Percentiles rank a stretch among this genome's conserved stretches.
phyloP scores from a whole-genome alignment of 208 protist genomes.

The Acanthamoeba sp. region DNA sequence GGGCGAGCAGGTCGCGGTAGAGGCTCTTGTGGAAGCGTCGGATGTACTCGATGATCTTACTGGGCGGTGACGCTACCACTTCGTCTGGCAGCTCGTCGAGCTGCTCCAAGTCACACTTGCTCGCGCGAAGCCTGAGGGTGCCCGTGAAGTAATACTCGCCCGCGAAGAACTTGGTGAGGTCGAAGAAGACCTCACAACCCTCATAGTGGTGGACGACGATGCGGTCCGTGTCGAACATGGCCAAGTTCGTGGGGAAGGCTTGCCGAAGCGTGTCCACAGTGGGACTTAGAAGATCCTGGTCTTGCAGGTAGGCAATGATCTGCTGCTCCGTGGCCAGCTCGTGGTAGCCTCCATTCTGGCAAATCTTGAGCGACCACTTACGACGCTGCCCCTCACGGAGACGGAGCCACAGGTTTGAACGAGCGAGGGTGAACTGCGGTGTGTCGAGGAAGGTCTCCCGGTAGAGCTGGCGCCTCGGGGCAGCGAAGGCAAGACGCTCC shows the following conservation, averaged over 20 bases:
- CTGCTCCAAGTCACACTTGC: not conserved
- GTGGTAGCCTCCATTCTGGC: not conserved
- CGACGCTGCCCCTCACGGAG: not conserved
- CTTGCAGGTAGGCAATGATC: not conserved
- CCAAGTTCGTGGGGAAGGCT: conserved; percentile 8
- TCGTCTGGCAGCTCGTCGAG: not conserved
- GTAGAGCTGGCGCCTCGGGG: conserved; percentile 1
- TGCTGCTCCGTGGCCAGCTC: not conserved
- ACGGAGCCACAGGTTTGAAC: not conserved
- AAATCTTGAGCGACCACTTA: conserved; percentile 28
- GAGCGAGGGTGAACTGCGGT: not conserved
- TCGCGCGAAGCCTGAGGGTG: not conserved
- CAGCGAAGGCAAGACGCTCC: not conserved
- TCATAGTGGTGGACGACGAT: not conserved
- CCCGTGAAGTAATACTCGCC: conserved; percentile 23
- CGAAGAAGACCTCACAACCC: conserved; percentile 20
- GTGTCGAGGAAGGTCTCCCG: conserved; percentile 37
- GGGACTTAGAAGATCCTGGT: not conserved
- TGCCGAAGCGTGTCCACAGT: not conserved
- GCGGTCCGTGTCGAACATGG: conserved; percentile 10
- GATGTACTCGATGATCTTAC: conserved; percentile 45
- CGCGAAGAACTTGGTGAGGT: not conserved
- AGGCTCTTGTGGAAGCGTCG: not conserved
- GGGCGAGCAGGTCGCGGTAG: not conserved
- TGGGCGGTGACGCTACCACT: not conserved